Conservation (phyloP, 2,329 filamentous ascomycete species). For the Talaromyces sp. region DNA sequence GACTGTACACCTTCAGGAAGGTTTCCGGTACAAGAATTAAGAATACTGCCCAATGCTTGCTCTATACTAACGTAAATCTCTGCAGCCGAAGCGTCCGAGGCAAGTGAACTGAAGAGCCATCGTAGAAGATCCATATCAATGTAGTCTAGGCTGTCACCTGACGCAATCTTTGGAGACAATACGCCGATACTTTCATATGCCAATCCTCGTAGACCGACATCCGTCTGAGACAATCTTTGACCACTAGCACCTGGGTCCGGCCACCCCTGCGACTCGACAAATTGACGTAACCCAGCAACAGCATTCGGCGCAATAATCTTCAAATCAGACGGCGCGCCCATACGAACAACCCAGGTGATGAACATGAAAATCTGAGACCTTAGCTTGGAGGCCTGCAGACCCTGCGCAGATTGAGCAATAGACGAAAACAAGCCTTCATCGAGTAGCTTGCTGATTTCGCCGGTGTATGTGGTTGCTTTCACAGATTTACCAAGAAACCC, state of each 20-base stretch:
- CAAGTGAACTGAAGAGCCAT: conserved; percentile 82
- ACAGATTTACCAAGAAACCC: conserved; percentile 72
- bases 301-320: conserved; percentile 64
- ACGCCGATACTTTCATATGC: conserved; percentile 91
- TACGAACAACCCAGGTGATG: conserved; percentile 78
- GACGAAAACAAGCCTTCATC: conserved; percentile 58
- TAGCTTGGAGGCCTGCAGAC: conserved; percentile 74
- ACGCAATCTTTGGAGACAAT: conserved; percentile 55
- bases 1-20: conserved; percentile 42
- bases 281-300: conserved; percentile 66
- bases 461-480: conserved; percentile 65
- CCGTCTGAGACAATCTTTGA: conserved; percentile 57
- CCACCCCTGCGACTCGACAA: conserved; percentile 80
- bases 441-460: conserved; percentile 67
- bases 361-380: conserved; percentile 81
- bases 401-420: conserved; percentile 47
- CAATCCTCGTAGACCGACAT: conserved; percentile 67
- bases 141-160: conserved; percentile 28
- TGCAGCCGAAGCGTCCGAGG: conserved; percentile 71
- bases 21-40: conserved; percentile 55
- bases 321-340: conserved; percentile 62
- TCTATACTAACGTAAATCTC: conserved; percentile 83
- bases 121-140: conserved; percentile 55
- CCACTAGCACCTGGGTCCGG: conserved; percentile 57
- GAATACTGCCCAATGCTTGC: conserved; percentile 75